Evolutionary conservation across 1,284 basidiomycete genomes (phyloP).

Genomic region (Peniophora sp.): DNA sequence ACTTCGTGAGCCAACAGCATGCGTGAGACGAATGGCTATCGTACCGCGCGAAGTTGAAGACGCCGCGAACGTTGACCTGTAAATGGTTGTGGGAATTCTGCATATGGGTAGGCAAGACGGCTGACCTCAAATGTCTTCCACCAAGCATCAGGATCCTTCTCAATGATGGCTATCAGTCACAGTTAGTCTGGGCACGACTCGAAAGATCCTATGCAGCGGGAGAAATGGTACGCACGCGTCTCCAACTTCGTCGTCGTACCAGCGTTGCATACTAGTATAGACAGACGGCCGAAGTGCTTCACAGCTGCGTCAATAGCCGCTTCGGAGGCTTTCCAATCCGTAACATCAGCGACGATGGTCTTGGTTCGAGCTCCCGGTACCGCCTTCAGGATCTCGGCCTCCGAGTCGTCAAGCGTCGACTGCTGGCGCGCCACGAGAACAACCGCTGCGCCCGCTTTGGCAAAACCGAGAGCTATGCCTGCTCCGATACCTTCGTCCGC

Average conservation of each 20-base stretch:
- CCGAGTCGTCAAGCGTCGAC: slow-evolving; percentile 4
- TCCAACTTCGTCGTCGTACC: background rate
- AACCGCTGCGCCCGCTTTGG: slow-evolving; percentile 6
- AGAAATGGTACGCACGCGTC: background rate
- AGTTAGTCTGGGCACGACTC: no score
- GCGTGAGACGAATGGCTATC: background rate
- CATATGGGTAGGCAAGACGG: background rate
- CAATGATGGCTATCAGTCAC: background rate
- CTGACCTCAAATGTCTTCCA: background rate
- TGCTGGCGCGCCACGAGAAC: slow-evolving; percentile 4
- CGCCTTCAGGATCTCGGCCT: slow-evolving; percentile 5
- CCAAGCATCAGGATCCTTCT: background rate
- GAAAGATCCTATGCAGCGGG: no score
- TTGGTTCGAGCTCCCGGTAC: background rate
- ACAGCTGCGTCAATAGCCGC: slow-evolving; percentile 6
- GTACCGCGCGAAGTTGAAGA: background rate
- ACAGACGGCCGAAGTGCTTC: slow-evolving; percentile 6
- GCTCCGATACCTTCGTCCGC: slow-evolving; percentile 7
- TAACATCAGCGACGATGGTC: slow-evolving; percentile 1
- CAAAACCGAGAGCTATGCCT: slow-evolving; percentile 8
- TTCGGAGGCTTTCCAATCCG: slow-evolving; percentile 1
- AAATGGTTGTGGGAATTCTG: no score
- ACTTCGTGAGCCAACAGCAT: no score
- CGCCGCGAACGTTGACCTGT: background rate
- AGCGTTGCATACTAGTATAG: slow-evolving; percentile 8